Base-by-base conservation (phyloP, 2,329 filamentous ascomycete species). In the Pseudofabraea citricarpa region DNA sequence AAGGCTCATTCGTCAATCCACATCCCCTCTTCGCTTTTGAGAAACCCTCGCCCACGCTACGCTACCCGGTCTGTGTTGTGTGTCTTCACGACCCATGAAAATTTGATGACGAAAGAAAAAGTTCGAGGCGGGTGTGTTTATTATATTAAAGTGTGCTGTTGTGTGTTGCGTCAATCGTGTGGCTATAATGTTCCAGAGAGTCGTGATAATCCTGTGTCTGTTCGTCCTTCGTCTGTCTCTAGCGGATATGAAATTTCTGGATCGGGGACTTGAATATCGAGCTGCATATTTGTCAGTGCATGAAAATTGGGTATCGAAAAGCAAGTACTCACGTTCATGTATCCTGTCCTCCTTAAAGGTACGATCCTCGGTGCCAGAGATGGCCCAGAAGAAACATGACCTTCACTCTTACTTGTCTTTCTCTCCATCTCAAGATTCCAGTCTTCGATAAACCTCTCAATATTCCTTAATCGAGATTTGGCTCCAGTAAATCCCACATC, bases 381-480 rank as follows among this genome's bases (percentile, higher is more conserved):
- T 22, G 68, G 66, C 22, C 77, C 76, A 6, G 35, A 10, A 22
- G 7, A 18, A 37, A n/a, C 35, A 2, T 37, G 18, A 13, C 23
- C 35, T 21, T 37, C 23, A 7, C 18, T 21, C 16, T 78, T 76
- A 3, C 69, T 68, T 18, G 70, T 68, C 4, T 70, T 68, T 60
- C 74, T 76, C 57, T 80, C 79, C 73, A 82, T 79, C 49, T 87
- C 79, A 7, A 63, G 61, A 62, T 98, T 98, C 90, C 91, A 96
- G 46, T 81, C 75, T 51, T 94, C 86, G 42, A 98, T 77, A 81
- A 87, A 95, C 27, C 64, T 65, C 66, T 98, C 93, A 15, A 96
- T 68, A 8, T 69, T 73, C 43, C 73, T 76, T 36, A 95, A 64
- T 43, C 83, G 76, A 18, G 73, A 70, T 69, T 97, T 97, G 46